These are phyloP conservation scores for Gnomoniopsis sp. DNA, from an alignment of 2,329 filamentous ascomycete species.

Conservation along the genomic window DNA sequence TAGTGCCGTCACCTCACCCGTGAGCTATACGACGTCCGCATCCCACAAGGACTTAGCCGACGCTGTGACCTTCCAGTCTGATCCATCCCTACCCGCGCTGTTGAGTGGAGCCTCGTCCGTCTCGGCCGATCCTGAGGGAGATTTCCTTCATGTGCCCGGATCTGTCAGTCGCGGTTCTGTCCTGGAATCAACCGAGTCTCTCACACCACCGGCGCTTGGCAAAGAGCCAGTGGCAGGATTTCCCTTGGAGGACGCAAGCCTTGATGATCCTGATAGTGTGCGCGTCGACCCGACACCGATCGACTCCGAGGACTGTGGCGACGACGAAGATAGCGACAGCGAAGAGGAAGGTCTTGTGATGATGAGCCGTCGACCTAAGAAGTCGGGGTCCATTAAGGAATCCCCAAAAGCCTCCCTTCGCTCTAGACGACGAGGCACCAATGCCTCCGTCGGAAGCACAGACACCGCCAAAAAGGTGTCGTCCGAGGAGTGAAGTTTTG, in stretches of 20 bases:
- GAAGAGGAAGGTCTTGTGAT: conserved; percentile 50
- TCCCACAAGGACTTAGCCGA: conserved; percentile 41
- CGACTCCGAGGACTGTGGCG: conserved; percentile 30
- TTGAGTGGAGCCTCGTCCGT: conserved; percentile 63
- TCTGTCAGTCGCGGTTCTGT: conserved; percentile 41
- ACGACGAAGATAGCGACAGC: conserved; percentile 50
- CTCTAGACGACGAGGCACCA: conserved; percentile 53
- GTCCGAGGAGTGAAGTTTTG: conserved; percentile 28
- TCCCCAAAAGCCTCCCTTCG: conserved; percentile 28
- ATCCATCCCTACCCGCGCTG: conserved; percentile 61
- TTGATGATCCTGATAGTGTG: conserved; percentile 27
- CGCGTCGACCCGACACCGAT: conserved; percentile 24
- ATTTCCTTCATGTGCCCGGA: conserved; percentile 52
- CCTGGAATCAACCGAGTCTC: conserved; percentile 50
- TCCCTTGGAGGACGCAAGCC: conserved; percentile 39
- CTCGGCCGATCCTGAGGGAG: conserved; percentile 59
- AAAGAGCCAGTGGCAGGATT: conserved; percentile 47
- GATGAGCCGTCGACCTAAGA: conserved; percentile 23
- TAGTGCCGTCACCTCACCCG: conserved; percentile 49
- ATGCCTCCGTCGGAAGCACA: conserved; percentile 58
- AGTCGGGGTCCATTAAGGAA: conserved; percentile 10
- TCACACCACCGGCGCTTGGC: conserved; percentile 49
- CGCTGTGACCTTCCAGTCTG: conserved; percentile 55
- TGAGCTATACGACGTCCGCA: conserved; percentile 35
- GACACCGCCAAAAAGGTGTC: conserved; percentile 61